Base-by-base conservation (phyloP, 108 stramenopile genomes). In the Nitzschia sp. region DNA sequence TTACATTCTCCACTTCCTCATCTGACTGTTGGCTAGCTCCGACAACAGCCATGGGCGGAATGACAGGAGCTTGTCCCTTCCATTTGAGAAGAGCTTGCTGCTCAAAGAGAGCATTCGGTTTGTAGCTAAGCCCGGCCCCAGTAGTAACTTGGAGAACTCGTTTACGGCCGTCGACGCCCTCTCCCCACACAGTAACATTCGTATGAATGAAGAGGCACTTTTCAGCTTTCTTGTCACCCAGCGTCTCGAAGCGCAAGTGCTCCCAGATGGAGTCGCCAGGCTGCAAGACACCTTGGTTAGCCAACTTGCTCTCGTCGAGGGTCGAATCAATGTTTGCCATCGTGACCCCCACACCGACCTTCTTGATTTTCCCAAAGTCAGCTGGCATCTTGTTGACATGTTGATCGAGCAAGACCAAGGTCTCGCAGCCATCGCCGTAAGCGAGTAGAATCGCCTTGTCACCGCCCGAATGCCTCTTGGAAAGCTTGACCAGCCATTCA, bases 351-450 rank as follows among this genome's bases (percentile, higher is more conserved):
- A 76, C 47, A 16, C 61, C 38, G 44, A 76, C 45, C 55, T 69
- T 68, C 53, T 53, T 54, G 62, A 76, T 62, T 34, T 68, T 58
- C 29, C 17, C 22, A 46, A 76, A 54, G 17, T 76, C 46, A 1
- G 15, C 22, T 0, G 75, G 75, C 59, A 76, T 34, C 27, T 54
- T 68, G 62, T 69, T 69, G 50, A 76, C 58, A 15, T 66, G 65
- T 23, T 69, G 68, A 38, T 76, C 75, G 19, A 76, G 17, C 5
- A 76, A 38, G 23, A 76, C 75, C 31, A 76, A 33, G 31, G 75
- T 76, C 38, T 76, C 66, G 29, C 68, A 76, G 3, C 75, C 75
- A 58, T 68, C 75, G 13, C 75, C 75, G 22, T 76, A 76, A 32
- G 75, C 68, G n/a, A 76, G 54, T 31, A 76, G 58, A 38, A 64